phyloP scores from a whole-genome alignment of 2,329 filamentous ascomycete genomes.

The Ilyonectria sp. region DNA sequence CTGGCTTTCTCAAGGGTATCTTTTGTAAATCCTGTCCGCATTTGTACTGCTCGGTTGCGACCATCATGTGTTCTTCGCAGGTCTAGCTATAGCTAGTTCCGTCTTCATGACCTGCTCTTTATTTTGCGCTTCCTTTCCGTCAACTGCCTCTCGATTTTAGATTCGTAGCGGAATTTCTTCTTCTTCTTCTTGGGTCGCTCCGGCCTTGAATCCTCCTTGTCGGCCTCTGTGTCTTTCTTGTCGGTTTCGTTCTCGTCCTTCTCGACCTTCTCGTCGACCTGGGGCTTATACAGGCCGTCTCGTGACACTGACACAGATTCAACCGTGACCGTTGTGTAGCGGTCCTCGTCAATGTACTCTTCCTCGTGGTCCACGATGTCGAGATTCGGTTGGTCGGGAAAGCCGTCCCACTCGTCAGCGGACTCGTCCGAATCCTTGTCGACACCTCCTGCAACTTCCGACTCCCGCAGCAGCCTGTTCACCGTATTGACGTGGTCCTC shows the following conservation, averaged over 20 bases:
- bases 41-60: slow-evolving; percentile 20
- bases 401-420: slow-evolving; percentile 75
- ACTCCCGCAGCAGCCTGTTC: slow-evolving; percentile 77
- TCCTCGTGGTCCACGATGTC: slow-evolving; percentile 83
- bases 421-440: slow-evolving; percentile 60
- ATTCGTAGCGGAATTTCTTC: slow-evolving; percentile 94
- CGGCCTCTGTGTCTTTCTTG: slow-evolving; percentile 44
- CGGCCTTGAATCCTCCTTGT: slow-evolving; percentile 47
- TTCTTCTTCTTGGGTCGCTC: slow-evolving; percentile 82
- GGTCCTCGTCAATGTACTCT: slow-evolving; percentile 96
- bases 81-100: slow-evolving; percentile 20
- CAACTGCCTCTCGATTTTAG: slow-evolving; percentile 85
- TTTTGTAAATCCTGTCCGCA: slow-evolving; percentile 44
- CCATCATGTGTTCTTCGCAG: slow-evolving; percentile 21
- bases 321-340: slow-evolving; percentile 94
- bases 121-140: slow-evolving; percentile 79
- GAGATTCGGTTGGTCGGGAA: slow-evolving; percentile 66
- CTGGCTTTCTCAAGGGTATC: slow-evolving; percentile 52
- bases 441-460: slow-evolving; percentile 61
- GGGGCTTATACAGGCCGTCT: slow-evolving; percentile 76
- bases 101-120: slow-evolving; percentile 65
- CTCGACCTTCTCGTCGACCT: slow-evolving; percentile 56
- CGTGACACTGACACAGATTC: slow-evolving; percentile 87
- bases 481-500: slow-evolving; percentile 86
- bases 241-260: slow-evolving; percentile 53